These are phyloP conservation scores for Cytidiella melzeri DNA, from an alignment of 768 basidiomycete genomes.

Conservation along the genomic window DNA sequence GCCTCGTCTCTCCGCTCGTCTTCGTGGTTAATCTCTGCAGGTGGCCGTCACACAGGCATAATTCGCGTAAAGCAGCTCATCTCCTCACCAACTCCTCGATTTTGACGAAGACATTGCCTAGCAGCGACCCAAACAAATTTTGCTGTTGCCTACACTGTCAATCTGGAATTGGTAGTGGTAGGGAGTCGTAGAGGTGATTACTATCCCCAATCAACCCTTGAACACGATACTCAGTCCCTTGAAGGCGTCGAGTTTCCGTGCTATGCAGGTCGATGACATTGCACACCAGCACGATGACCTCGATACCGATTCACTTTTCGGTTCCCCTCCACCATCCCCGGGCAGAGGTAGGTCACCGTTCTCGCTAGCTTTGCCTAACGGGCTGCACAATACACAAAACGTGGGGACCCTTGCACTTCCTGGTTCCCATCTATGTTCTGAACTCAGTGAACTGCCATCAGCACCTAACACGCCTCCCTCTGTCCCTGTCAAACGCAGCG, in stretches of 20 bases:
- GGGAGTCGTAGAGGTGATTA: background rate
- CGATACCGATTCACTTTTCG: constrained; percentile 73
- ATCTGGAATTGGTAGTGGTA: background rate
- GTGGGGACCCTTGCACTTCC: constrained; percentile 98
- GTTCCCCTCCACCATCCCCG: constrained; percentile 68
- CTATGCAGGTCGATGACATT: constrained; percentile 11
- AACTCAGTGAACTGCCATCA: constrained; percentile 56
- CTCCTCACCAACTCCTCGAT: no score
- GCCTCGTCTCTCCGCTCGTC: background rate
- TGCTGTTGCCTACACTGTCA: no score
- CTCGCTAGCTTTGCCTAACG: constrained; percentile 55
- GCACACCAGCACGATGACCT: constrained; percentile 27
- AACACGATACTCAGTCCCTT: background rate
- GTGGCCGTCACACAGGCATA: no score
- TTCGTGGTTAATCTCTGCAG: background rate
- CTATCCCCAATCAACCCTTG: background rate
- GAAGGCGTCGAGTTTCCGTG: constrained; percentile 9
- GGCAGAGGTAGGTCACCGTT: constrained; percentile 71
- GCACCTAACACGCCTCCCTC: constrained; percentile 33
- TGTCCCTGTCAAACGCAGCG: constrained; percentile 19
- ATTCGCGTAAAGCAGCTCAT: no score
- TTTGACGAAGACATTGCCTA: no score
- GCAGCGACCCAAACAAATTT: no score
- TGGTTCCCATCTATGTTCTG: constrained; percentile 85
- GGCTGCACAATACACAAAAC: constrained; percentile 59